These are phyloP conservation scores for Cucumis sativus DNA, from an alignment of 306 rosid genomes.

Conservation along the genomic window DNA sequence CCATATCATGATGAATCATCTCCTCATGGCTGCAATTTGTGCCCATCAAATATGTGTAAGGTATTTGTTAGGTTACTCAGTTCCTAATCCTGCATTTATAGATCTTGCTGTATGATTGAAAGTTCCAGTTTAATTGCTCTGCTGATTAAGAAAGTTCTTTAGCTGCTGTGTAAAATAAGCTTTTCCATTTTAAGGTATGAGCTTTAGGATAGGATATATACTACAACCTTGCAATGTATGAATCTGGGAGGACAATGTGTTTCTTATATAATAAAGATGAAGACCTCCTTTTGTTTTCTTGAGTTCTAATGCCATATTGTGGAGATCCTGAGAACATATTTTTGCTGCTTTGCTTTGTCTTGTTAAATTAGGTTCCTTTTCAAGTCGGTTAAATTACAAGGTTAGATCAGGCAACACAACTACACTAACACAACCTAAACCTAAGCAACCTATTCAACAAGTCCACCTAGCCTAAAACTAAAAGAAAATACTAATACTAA, in stretches of 20 bases:
- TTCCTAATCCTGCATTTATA: not conserved
- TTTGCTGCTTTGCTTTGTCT: not conserved
- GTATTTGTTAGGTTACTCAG: conserved; percentile 12
- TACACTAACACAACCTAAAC: too few species aligned
- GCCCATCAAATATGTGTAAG: conserved; percentile 81
- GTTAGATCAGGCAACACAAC: too few species aligned
- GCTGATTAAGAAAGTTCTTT: not conserved
- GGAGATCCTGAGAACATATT: not conserved
- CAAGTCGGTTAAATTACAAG: too few species aligned
- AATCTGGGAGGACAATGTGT: not conserved
- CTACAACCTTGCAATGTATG: not conserved
- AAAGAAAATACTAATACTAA: too few species aligned
- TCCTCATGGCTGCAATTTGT: conserved; percentile 51
- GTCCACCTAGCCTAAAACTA: too few species aligned
- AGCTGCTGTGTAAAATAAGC: not conserved
- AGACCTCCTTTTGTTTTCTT: not conserved
- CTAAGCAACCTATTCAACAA: too few species aligned
- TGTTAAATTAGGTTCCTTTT: not conserved
- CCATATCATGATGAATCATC: conserved; percentile 42
- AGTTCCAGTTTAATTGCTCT: not conserved
- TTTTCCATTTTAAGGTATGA: not conserved
- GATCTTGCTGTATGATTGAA: not conserved
- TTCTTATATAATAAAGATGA: not conserved
- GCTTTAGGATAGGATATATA: not conserved
- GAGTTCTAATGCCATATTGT: not conserved